These are phyloP conservation scores for Skeletonema grethae DNA, from an alignment of 108 stramenopile species.

Conservation along the genomic window DNA sequence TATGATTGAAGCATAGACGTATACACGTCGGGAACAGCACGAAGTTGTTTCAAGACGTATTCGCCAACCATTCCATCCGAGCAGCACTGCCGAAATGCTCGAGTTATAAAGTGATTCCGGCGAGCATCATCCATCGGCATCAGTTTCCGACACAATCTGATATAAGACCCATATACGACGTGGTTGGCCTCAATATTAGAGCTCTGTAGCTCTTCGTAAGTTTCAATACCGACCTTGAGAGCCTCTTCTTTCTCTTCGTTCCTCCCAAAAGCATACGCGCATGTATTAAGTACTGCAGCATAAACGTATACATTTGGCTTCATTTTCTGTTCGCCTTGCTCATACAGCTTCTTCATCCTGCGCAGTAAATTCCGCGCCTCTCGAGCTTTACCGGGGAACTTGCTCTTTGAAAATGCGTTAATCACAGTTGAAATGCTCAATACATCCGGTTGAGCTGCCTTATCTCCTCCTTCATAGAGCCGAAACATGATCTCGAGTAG, in stretches of 20 bases:
- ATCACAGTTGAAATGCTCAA: slow-evolving; percentile 50
- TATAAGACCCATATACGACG: slow-evolving; percentile 50
- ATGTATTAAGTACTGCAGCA: slow-evolving; percentile 42
- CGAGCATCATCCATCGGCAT: slow-evolving; percentile 39
- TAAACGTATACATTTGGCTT: slow-evolving; percentile 41
- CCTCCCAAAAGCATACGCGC: slow-evolving; percentile 43
- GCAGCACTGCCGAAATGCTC: slow-evolving; percentile 47
- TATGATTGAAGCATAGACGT: slow-evolving; percentile 26
- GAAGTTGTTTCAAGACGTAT: slow-evolving; percentile 41
- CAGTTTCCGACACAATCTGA: slow-evolving; percentile 37
- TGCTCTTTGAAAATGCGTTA: slow-evolving; percentile 46
- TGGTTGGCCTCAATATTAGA: slow-evolving; percentile 33
- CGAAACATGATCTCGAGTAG: slow-evolving; percentile 45
- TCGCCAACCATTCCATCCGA: slow-evolving; percentile 43
- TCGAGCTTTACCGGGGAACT: slow-evolving; percentile 39
- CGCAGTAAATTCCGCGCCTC: slow-evolving; percentile 29
- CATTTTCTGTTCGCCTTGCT: slow-evolving; percentile 34
- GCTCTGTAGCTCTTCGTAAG: slow-evolving; percentile 36
- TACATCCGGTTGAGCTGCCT: slow-evolving; percentile 26
- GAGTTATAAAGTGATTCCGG: slow-evolving; percentile 26
- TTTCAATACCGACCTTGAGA: slow-evolving; percentile 42
- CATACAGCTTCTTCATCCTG: slow-evolving; percentile 40
- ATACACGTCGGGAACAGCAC: slow-evolving; percentile 27
- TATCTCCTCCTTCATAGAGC: slow-evolving; percentile 31
- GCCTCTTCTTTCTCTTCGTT: slow-evolving; percentile 42